Evolutionary conservation across 371 early-diverging fungal species (phyloP), one percentile per base, ranked within the genome.

Genomic region (Conidiobolus incongruus): DNA sequence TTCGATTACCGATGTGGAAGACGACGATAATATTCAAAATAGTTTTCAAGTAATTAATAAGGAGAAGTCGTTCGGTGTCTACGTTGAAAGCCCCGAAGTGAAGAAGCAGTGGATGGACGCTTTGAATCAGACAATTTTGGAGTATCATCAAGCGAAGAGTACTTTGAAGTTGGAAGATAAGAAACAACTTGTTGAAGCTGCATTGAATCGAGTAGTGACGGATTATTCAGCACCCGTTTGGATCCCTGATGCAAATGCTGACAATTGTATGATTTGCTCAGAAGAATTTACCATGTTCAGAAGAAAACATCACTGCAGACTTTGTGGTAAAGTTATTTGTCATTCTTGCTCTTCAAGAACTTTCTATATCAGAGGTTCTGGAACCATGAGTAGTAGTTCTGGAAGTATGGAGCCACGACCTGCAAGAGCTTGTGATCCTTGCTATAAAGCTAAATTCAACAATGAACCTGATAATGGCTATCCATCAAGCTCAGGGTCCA

Each of bases 281-380:
- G 61, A 61, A 34, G 65, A 56, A 28, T 72, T 74, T 46, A 59
- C 67, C 10, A 35, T 72, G 29, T 63, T 64, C 30, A 38, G 61
- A 39, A 59, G 75, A 4, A 60, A 68, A 49, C 79, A 77, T 52
- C 79, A 81, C 48, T 77, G 77, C 47, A 60, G 79, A 19, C 62
- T 66, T 2, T 78, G 81, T 48, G 81, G 81, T 19, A 69, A 66
- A 37, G 62, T 80, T 17, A 73, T 76, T 16, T 80, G 81, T 51
- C 64, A 67, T 40, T 53, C 62, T 6, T 80, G 81, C 47, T 77
- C 77, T 8, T 53, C 66, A 39, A 58, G 52, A 2, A 59, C 42
- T 3, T 53, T 53, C 42, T 38, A 40, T 7, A 53, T 53, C 22
- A 47, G 50, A 13, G 54, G 54, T 2, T 21, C 36, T 17, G 26